Evolutionary conservation across 2,329 filamentous ascomycete species (phyloP).

Genomic region (Acrocalymma vagum): DNA sequence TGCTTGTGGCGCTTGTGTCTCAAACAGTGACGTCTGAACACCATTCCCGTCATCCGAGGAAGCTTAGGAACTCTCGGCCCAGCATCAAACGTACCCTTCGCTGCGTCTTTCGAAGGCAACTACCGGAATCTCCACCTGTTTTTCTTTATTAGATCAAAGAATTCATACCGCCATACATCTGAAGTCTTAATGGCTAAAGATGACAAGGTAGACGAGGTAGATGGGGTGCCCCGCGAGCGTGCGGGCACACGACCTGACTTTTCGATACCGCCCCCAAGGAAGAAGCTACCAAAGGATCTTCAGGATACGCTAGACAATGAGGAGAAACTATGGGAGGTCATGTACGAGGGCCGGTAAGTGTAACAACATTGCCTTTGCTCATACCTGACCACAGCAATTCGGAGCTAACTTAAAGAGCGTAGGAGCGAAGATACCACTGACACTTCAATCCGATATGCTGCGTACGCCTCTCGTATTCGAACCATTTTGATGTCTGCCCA

Average conservation of each 20-base stretch:
- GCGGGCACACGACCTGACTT: slow-evolving; percentile 57
- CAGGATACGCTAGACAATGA: slow-evolving; percentile 68
- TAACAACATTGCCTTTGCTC: background rate
- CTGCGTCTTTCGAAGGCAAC: too few relatives aligned
- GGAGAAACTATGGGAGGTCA: slow-evolving; percentile 77
- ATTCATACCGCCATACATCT: too few relatives aligned
- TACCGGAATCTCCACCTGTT: too few relatives aligned
- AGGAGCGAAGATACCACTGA: slow-evolving; percentile 84
- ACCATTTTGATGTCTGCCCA: slow-evolving; percentile 91
- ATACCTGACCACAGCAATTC: background rate
- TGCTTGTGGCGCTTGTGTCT: too few relatives aligned
- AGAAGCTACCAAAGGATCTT: slow-evolving; percentile 62
- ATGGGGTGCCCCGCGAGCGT: slow-evolving; percentile 52
- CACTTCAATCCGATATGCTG: slow-evolving; percentile 86
- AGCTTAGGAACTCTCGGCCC: too few relatives aligned
- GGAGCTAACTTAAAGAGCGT: slow-evolving; percentile 13
- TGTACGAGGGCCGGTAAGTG: slow-evolving; percentile 81
- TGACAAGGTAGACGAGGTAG: slow-evolving; percentile 36
- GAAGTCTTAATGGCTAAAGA: slow-evolving; percentile 55
- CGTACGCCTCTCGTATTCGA: slow-evolving; percentile 84
- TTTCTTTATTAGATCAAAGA: too few relatives aligned
- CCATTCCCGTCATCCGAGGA: too few relatives aligned
- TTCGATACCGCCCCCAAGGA: slow-evolving; percentile 57
- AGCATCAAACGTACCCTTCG: too few relatives aligned
- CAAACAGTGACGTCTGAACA: too few relatives aligned